Conservation (phyloP, 2,329 filamentous ascomycete genomes). For the Teratosphaeria viscida region DNA sequence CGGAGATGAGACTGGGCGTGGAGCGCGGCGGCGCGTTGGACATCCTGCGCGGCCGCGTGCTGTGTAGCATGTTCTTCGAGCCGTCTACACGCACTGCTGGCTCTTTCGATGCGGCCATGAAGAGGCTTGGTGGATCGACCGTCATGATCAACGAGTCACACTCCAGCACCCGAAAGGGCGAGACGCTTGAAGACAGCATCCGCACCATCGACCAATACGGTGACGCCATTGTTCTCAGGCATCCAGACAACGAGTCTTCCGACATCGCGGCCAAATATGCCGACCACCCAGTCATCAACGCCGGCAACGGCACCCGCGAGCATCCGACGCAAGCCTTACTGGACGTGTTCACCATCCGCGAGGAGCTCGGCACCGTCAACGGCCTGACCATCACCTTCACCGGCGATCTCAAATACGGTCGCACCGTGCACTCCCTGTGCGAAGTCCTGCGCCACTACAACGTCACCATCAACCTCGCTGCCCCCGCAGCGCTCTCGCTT, state of each 20-base stretch:
- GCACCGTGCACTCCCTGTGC: constrained; percentile 88
- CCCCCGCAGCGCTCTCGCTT: constrained; percentile 67
- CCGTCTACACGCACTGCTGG: constrained; percentile 90
- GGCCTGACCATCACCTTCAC: constrained; percentile 93
- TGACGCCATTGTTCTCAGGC: constrained; percentile 90
- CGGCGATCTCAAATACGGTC: constrained; percentile 85
- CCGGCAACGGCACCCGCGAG: constrained; percentile 89
- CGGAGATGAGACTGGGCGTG: constrained; percentile 94
- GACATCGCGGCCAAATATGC: constrained; percentile 78
- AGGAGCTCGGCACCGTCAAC: constrained; percentile 91
- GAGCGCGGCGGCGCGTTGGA: constrained; percentile 85
- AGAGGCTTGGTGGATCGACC: constrained; percentile 83
- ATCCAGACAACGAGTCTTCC: constrained; percentile 72
- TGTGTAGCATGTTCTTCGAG: constrained; percentile 95
- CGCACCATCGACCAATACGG: constrained; percentile 89
- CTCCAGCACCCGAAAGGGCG: constrained; percentile 89
- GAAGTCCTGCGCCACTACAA: constrained; percentile 94
- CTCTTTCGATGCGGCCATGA: constrained; percentile 97
- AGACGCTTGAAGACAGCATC: constrained; percentile 85
- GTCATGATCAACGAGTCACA: constrained; percentile 71
- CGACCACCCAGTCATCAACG: constrained; percentile 88
- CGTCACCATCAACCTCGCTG: constrained; percentile 83
- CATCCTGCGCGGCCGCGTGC: constrained; percentile 71
- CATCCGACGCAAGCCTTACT: constrained; percentile 97
- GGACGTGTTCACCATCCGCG: constrained; percentile 95